phyloP scores from a whole-genome alignment of 257 asterid genomes.

The Salvia splendens region DNA sequence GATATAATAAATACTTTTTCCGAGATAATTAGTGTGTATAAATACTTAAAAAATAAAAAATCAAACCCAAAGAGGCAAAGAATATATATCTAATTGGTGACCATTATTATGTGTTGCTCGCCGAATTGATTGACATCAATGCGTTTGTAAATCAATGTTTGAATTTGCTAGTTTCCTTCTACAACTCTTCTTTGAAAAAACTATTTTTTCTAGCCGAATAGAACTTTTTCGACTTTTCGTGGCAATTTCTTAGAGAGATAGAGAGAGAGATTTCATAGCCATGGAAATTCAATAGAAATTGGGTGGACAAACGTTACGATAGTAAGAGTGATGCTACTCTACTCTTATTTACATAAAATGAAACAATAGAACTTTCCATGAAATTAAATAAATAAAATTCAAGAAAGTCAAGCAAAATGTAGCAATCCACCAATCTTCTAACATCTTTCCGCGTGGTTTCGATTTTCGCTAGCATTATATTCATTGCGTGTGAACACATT shows the following conservation, averaged over 20 bases:
- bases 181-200: too few relatives aligned
- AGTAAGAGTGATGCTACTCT: background rate
- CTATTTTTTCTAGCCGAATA: background rate
- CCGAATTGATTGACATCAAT: background rate
- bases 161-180: background rate
- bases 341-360: background rate
- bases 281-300: slow-evolving; percentile 27
- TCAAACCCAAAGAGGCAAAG: too few relatives aligned
- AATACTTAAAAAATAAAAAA: too few relatives aligned
- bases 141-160: background rate
- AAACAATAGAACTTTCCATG: slow-evolving; percentile 25
- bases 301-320: slow-evolving; percentile 17
- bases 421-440: slow-evolving; percentile 43
- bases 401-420: slow-evolving; percentile 27
- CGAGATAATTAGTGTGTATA: too few relatives aligned
- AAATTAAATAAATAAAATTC: slow-evolving; percentile 7
- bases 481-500: too few relatives aligned
- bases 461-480: too few relatives aligned
- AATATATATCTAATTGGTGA: too few relatives aligned
- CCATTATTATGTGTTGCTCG: background rate
- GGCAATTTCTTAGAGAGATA: slow-evolving; percentile 20
- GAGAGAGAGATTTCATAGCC: background rate
- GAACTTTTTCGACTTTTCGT: slow-evolving; percentile 23
- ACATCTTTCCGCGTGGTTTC: slow-evolving; percentile 51
- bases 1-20: too few relatives aligned